Evolutionary conservation across 805 yeast species (phyloP), one percentile per base, ranked within the genome.

Genomic region (Ascoidea rubescens): DNA sequence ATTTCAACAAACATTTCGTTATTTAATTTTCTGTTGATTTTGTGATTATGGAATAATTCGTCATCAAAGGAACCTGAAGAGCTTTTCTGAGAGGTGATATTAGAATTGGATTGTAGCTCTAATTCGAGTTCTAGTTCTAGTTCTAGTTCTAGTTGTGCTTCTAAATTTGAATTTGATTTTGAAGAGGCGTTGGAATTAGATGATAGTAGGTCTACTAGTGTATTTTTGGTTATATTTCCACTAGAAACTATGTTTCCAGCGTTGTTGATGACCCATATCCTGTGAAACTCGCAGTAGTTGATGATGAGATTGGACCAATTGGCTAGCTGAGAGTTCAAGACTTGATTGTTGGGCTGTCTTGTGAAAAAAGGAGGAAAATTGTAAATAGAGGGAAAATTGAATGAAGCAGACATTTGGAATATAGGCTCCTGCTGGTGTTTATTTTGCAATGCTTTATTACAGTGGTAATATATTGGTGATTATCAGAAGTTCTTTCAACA

Each of bases 361-460:
- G 98, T 93, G 68, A 80, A 91, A 58, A 91, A 79, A 0, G 99
- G 99, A 5, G 97, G 97, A 65, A 89, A 91, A 45, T 78, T 71
- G 60, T 80, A 80, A 17, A 82, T 80, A 4, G 74, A 64, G 5
- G 87, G 85, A 51, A 70, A 71, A 50, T 58, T 52, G 52, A 62
- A 64, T n/a, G n/a, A n/a, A n/a, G n/a, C n/a, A n/a, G n/a, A n/a
- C n/a, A n/a, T n/a, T n/a, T n/a, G n/a, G n/a, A n/a, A n/a, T n/a
- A n/a, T n/a, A n/a, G n/a, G n/a, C n/a, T n/a, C n/a, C n/a, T n/a
- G n/a, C n/a, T n/a, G n/a, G n/a, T n/a, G n/a, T n/a, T n/a, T n/a
- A n/a, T n/a, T n/a, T n/a, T n/a, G n/a, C n/a, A n/a, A n/a, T n/a
- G n/a, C n/a, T n/a, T n/a, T n/a, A n/a, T n/a, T n/a, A n/a, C n/a